A percentile compares a stretch with the other conserved stretches of the same genome.
Conservation (phyloP, 345 rosid genomes). For the Eutrema yunnanense region DNA sequence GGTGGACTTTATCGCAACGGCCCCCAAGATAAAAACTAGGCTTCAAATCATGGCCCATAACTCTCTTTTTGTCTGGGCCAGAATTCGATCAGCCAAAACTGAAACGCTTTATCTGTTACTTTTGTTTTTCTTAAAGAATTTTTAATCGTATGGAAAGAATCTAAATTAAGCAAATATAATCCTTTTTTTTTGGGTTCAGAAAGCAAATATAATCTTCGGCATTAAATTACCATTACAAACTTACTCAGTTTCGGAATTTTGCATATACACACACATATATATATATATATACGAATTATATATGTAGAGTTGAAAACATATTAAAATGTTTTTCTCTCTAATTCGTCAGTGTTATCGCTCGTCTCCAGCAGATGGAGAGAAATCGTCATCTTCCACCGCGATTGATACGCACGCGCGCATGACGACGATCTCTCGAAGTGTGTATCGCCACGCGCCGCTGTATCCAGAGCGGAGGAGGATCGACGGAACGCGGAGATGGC, state of each 20-base stretch:
- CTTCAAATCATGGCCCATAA: too few relatives aligned
- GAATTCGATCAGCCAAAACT: too few relatives aligned
- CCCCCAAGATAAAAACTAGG: too few relatives aligned
- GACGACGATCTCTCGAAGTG: background rate
- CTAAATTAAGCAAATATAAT: background rate
- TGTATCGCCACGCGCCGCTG: background rate
- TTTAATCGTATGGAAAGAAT: background rate
- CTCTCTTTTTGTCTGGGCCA: too few relatives aligned
- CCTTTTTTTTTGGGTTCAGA: too few relatives aligned
- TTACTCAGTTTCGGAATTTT: background rate
- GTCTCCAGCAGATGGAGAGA: background rate
- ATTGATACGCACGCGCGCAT: background rate
- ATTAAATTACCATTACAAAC: background rate
- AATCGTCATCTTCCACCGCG: background rate
- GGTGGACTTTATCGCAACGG: too few relatives aligned
- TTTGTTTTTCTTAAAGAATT: too few relatives aligned
- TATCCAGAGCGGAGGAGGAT: background rate
- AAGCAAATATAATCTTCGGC: background rate
- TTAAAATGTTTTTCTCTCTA: background rate
- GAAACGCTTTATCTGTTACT: too few relatives aligned
- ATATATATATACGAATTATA: background rate
- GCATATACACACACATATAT: background rate
- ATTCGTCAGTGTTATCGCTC: constrained; percentile 15
- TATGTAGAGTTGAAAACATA: background rate
- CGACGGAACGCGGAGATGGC: background rate